phyloP scores from a whole-genome alignment of 163 green algal species.

The Chloromonas sp. region DNA sequence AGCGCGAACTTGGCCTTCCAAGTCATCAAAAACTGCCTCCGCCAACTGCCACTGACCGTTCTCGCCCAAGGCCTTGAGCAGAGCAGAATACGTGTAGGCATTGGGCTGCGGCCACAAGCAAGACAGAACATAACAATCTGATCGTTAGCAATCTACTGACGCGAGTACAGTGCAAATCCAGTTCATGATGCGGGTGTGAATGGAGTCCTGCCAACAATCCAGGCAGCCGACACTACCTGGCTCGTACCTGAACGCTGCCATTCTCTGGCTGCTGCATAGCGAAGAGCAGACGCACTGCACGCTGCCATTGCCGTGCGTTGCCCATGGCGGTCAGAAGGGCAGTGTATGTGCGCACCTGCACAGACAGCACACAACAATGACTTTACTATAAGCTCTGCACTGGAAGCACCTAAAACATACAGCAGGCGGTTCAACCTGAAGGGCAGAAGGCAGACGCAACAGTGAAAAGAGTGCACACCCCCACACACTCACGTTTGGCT shows the following conservation, averaged over 20 bases:
- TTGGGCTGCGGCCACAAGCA: slow-evolving; percentile 49
- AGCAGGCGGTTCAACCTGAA: too few relatives aligned
- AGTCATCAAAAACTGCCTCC: slow-evolving; percentile 64
- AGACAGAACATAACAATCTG: too few relatives aligned
- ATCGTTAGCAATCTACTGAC: too few relatives aligned
- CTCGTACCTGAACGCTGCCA: slow-evolving; percentile 27
- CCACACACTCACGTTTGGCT: slow-evolving; percentile 20
- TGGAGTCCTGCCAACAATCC: too few relatives aligned
- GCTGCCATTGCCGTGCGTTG: slow-evolving; percentile 63
- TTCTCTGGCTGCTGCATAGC: slow-evolving; percentile 55
- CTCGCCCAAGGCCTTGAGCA: slow-evolving; percentile 73
- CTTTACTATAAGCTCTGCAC: background rate
- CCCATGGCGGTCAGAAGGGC: slow-evolving; percentile 74
- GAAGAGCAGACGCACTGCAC: slow-evolving; percentile 56
- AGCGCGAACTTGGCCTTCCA: slow-evolving; percentile 54
- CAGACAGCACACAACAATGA: background rate
- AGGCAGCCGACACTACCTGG: background rate
- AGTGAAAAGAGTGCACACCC: background rate
- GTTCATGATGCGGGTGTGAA: too few relatives aligned
- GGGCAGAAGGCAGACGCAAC: too few relatives aligned
- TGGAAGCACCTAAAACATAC: background rate
- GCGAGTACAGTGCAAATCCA: too few relatives aligned
- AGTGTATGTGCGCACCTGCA: slow-evolving; percentile 75
- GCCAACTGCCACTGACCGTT: slow-evolving; percentile 71
- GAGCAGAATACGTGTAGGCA: slow-evolving; percentile 76